phyloP scores from a whole-genome alignment of 139 green algal genomes.

The Nannochloris sp. region DNA sequence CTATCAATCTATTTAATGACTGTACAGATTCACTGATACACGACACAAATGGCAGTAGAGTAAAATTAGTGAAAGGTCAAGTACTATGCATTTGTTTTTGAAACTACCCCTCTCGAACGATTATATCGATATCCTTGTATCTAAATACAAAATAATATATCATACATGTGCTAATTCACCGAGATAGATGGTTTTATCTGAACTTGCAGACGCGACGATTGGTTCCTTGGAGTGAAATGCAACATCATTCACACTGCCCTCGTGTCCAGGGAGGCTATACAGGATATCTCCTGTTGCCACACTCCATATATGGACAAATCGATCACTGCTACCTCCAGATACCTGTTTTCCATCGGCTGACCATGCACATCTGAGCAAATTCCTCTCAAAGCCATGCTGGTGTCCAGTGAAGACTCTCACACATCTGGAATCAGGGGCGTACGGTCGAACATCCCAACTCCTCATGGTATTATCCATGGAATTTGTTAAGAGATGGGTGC shows the following conservation, averaged over 20 bases:
- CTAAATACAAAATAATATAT: not conserved
- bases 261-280: slow-evolving; percentile 90
- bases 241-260: slow-evolving; percentile 83
- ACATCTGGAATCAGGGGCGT: slow-evolving; percentile 79
- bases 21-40: no score
- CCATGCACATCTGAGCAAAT: slow-evolving; percentile 87
- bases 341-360: slow-evolving; percentile 68
- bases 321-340: slow-evolving; percentile 70
- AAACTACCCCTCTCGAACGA: no score
- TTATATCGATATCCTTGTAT: no score
- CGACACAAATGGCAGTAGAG: no score
- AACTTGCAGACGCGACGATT: slow-evolving; percentile 63
- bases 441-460: slow-evolving; percentile 78
- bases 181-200: slow-evolving; percentile 77
- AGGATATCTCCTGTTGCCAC: slow-evolving; percentile 40
- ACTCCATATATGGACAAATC: slow-evolving; percentile 77
- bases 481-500: slow-evolving; percentile 85
- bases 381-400: slow-evolving; percentile 85
- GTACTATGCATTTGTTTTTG: no score
- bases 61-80: no score
- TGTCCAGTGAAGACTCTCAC: slow-evolving; percentile 57
- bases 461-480: slow-evolving; percentile 93
- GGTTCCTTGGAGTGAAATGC: slow-evolving; percentile 90
- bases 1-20: no score
- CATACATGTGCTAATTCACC: slow-evolving; percentile 54